These are phyloP conservation scores for Clavispora asparagi DNA, from an alignment of 805 yeast genomes.

Conservation along the genomic window DNA sequence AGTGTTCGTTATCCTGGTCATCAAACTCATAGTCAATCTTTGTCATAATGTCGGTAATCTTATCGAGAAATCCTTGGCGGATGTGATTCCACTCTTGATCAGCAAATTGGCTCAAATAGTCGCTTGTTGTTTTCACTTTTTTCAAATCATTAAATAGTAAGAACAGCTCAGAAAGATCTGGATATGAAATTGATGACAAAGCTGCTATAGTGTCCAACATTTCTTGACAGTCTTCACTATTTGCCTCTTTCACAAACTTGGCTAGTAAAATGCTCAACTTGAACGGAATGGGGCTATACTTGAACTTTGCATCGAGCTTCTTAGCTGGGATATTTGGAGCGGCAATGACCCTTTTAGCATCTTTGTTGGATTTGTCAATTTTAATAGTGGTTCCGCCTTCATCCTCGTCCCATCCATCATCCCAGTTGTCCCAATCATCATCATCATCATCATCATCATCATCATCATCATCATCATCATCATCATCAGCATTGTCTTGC, in stretches of 20 bases:
- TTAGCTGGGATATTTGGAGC: neutral
- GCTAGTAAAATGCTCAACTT: constrained; percentile 18
- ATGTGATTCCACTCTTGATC: constrained; percentile 18
- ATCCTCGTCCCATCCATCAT: constrained; percentile 25
- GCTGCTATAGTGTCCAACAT: constrained; percentile 27
- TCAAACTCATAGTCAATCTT: constrained; percentile 13
- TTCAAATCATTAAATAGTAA: constrained; percentile 32
- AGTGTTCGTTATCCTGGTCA: constrained; percentile 9
- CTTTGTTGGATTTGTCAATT: neutral
- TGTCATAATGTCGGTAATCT: constrained; percentile 12
- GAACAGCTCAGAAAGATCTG: constrained; percentile 26
- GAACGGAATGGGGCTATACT: constrained; percentile 15
- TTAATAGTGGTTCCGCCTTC: constrained; percentile 12
- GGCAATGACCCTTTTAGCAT: neutral
- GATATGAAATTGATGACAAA: constrained; percentile 28
- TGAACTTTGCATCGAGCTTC: neutral
- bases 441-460: constrained; percentile 9
- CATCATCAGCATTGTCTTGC: constrained; percentile 12
- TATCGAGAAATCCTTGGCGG: constrained; percentile 14
- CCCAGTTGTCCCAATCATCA: constrained; percentile 19
- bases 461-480: constrained; percentile 8
- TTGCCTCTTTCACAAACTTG: constrained; percentile 18
- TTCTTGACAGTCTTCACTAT: constrained; percentile 12
- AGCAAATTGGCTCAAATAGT: constrained; percentile 13
- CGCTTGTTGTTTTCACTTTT: constrained; percentile 14